Evolutionary conservation across 2,329 filamentous ascomycete species (phyloP).

Genomic region (Botrytis aclada): DNA sequence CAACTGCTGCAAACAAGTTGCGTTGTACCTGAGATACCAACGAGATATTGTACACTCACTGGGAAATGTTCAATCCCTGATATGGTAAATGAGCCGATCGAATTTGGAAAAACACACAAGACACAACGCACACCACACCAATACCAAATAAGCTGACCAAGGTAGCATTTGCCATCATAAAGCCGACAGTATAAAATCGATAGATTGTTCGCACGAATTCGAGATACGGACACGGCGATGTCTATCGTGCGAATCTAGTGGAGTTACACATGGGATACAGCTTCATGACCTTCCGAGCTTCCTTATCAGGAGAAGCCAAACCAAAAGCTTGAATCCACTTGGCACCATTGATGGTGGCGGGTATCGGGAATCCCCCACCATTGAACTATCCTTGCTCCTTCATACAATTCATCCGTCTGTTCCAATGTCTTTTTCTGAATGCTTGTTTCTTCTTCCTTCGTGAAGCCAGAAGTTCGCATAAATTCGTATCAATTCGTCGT

Average conservation of each 20-base stretch:
- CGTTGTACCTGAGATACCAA: not conserved
- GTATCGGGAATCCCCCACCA: slow-evolving; percentile 5
- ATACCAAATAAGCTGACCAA: not conserved
- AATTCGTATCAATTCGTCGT: not conserved
- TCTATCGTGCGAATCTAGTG: slow-evolving; percentile 2
- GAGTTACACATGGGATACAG: not conserved
- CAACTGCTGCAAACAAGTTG: not conserved
- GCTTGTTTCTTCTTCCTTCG: not conserved
- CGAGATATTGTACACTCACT: not conserved
- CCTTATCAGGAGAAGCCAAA: slow-evolving; percentile 10
- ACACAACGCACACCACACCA: not conserved
- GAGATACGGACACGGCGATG: not conserved
- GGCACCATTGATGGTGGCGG: not conserved
- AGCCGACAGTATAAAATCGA: slow-evolving; percentile 7
- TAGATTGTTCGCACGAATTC: not conserved
- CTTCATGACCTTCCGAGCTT: slow-evolving; percentile 14
- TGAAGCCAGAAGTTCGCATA: not conserved
- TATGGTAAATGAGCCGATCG: not conserved
- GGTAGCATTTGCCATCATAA: slow-evolving; percentile 1
- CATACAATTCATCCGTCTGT: not conserved
- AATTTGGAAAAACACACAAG: not conserved
- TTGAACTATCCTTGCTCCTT: not conserved
- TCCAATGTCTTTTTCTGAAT: not conserved
- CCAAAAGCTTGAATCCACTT: slow-evolving; percentile 3
- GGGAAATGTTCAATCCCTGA: not conserved